Conservation (phyloP, 2,329 filamentous ascomycete species). For the Colletotrichum graminicola region DNA sequence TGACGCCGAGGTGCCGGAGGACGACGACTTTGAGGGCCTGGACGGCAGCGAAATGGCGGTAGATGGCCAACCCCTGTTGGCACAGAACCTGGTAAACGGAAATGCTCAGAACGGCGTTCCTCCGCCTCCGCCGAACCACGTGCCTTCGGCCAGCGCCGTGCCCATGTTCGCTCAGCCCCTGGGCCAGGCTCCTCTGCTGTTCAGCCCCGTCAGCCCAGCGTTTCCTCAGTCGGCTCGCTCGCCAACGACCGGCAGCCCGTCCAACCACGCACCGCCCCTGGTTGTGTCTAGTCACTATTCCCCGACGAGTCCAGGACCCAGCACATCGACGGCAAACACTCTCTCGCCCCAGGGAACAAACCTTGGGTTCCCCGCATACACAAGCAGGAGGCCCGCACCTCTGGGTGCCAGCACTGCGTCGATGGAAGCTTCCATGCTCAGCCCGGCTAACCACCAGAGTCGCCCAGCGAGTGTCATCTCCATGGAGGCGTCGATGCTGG, state of each 20-base stretch:
- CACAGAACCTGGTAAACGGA: slow-evolving; percentile 41
- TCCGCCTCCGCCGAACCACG: slow-evolving; percentile 37
- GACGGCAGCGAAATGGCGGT: slow-evolving; percentile 56
- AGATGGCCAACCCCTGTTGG: slow-evolving; percentile 46
- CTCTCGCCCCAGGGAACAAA: slow-evolving; percentile 41
- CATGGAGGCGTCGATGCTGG: slow-evolving; percentile 40
- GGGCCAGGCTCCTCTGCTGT: slow-evolving; percentile 31
- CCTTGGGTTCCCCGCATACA: slow-evolving; percentile 36
- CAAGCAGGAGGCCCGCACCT: slow-evolving; percentile 31
- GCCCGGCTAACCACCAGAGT: slow-evolving; percentile 32
- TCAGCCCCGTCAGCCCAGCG: slow-evolving; percentile 34
- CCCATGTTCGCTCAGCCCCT: slow-evolving; percentile 39
- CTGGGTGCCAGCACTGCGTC: slow-evolving; percentile 42
- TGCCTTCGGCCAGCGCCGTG: slow-evolving; percentile 22
- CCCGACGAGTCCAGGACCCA: slow-evolving; percentile 13
- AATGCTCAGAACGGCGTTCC: slow-evolving; percentile 26
- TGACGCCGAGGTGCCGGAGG: slow-evolving; percentile 55
- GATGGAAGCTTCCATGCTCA: slow-evolving; percentile 40
- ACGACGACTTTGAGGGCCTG: slow-evolving; percentile 59
- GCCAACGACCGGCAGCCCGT: slow-evolving; percentile 20
- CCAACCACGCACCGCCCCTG: slow-evolving; percentile 34
- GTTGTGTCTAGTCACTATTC: slow-evolving; percentile 37
- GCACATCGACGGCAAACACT: slow-evolving; percentile 32
- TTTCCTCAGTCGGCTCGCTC: slow-evolving; percentile 34
- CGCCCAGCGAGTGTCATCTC: slow-evolving; percentile 36